Percentiles rank a stretch among this genome's conserved stretches.
Evolutionary conservation across 2,329 filamentous ascomycete genomes (phyloP).

Genomic region (Arthroderma sp.): DNA sequence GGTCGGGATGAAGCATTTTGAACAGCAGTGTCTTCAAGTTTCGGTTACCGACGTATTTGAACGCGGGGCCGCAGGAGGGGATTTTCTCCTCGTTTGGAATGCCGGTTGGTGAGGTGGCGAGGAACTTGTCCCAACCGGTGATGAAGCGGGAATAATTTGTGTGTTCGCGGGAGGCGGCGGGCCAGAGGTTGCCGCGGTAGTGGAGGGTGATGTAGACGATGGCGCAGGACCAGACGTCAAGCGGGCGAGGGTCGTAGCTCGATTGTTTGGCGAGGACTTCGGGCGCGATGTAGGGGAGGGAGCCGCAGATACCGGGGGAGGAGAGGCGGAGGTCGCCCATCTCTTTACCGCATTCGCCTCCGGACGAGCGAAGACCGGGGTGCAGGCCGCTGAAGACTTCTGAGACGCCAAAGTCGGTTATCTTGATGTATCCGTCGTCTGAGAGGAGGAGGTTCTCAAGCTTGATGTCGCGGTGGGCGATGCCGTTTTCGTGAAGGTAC

Average conservation of each 20-base stretch:
- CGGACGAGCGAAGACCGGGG: conserved; percentile 60
- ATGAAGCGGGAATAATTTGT: conserved; percentile 54
- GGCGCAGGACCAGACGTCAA: conserved; percentile 79
- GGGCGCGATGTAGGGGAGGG: conserved; percentile 74
- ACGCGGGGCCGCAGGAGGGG: conserved; percentile 54
- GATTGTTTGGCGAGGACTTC: conserved; percentile 62
- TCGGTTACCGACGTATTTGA: conserved; percentile 49
- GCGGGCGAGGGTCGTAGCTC: conserved; percentile 59
- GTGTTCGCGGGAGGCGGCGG: conserved; percentile 48
- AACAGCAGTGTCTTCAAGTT: conserved; percentile 59
- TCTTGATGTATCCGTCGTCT: conserved; percentile 70
- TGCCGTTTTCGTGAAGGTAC: conserved; percentile 71
- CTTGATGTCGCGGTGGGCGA: conserved; percentile 85
- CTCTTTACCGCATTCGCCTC: conserved; percentile 59
- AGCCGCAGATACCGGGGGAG: conserved; percentile 70
- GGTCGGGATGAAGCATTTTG: conserved; percentile 72
- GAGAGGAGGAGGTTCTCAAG: conserved; percentile 74
- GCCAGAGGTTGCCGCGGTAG: conserved; percentile 63
- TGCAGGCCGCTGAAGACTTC: conserved; percentile 76
- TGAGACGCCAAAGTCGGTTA: conserved; percentile 82
- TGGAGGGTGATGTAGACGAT: conserved; percentile 71
- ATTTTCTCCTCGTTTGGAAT: conserved; percentile 48
- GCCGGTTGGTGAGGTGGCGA: conserved; percentile 42
- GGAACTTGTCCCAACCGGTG: conserved; percentile 57
- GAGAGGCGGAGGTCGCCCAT: conserved; percentile 62